A percentile compares a stretch with the other conserved stretches of the same genome.
Evolutionary conservation across 805 yeast species (phyloP).

Genomic region (Monosporozyma servazzii): DNA sequence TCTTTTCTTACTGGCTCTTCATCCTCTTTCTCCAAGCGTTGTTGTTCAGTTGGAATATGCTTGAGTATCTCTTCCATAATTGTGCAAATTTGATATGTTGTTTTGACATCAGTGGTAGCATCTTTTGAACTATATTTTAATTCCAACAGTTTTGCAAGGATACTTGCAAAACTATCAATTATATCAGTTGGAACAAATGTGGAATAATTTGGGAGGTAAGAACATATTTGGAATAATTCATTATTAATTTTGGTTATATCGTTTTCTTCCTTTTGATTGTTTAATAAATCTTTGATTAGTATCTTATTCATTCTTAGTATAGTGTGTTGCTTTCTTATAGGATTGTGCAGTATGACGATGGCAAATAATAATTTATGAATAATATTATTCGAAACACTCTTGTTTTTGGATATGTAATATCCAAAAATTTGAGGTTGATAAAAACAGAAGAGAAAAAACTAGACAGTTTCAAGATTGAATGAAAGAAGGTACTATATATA

Average conservation of each 20-base stretch:
- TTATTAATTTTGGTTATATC: constrained; percentile 6
- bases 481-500: neutral
- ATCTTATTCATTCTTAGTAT: constrained; percentile 12
- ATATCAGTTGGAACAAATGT: constrained; percentile 5
- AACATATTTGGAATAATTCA: constrained; percentile 7
- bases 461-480: too few species aligned
- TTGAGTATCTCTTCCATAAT: constrained; percentile 6
- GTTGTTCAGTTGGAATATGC: neutral
- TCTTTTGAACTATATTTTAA: constrained; percentile 1
- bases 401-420: neutral
- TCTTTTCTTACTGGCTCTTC: neutral
- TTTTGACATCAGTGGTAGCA: constrained; percentile 6
- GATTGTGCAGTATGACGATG: neutral
- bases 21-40: neutral
- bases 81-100: constrained; percentile 10
- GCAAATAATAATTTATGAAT: neutral
- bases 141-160: neutral
- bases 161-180: neutral
- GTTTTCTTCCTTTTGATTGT: constrained; percentile 8
- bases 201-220: constrained; percentile 7
- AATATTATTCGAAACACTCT: too few species aligned
- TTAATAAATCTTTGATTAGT: constrained; percentile 13
- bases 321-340: neutral
- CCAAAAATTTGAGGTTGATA: neutral
- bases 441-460: neutral